Evolutionary conservation across 768 basidiomycete species (phyloP), one percentile per base, ranked within the genome.

Genomic region (Macrocybe gigantea): DNA sequence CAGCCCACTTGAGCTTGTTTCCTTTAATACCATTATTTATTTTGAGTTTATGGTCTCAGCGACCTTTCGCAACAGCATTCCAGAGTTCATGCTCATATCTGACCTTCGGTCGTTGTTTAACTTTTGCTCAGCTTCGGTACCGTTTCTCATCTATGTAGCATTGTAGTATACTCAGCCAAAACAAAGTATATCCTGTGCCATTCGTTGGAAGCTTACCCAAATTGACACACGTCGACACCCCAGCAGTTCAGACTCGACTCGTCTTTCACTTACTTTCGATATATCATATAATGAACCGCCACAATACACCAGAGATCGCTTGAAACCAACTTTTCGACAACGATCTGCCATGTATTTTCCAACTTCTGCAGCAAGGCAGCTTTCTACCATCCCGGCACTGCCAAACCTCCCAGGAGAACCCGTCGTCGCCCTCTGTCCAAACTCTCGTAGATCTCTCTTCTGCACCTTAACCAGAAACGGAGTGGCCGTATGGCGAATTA

Each of bases 401-500:
- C 82, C 85, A 30, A 79, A 84, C 52, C 64, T 77, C 40, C 71
- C 77, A 10, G 65, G 74, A 44, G 83, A 88, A 58, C 67, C 70
- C 30, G 71, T 85, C 40, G 63, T 92, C 38, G 69, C 68, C 11
- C 60, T 89, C 46, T 67, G 71, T 22, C 71, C 85, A 5, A 89
- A 83, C 58, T 83, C 85, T 14, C 75, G 82, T 54, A 91, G 78
- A 65, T 80, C 80, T n/a, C 71, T 90, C 29, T 92, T 92, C 63
- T 85, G 84, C 60, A 75, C 80, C 10, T 68, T 92, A 45, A 84
- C 88, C n/a, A 76, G 72, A 53, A 79, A 71, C 58, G 78, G 79
- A n/a, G 65, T 93, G 42, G 73, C 85, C 1, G 74, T 91, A 45
- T 93, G 91, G 91, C 80, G 85, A 56, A 83, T 88, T 49, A 75